Base-by-base conservation (phyloP, 2,329 filamentous ascomycete species). In the Alternaria triticimaculans region DNA sequence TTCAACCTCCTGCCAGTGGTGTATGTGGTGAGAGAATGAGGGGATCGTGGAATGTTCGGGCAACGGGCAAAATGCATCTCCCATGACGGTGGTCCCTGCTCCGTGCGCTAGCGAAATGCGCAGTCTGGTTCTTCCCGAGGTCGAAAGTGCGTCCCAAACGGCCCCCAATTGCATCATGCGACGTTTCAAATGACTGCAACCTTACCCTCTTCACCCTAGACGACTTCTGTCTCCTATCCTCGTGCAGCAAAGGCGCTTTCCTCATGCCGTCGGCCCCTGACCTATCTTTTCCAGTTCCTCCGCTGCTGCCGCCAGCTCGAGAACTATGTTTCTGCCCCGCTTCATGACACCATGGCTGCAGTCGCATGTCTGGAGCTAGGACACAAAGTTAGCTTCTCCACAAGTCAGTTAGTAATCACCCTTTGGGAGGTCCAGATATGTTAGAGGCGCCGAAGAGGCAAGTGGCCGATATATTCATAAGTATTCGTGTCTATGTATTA, bases 1-100 rank as follows among this genome's bases (percentile, higher is more conserved):
- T 77, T 71, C 78, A 70, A 73, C 78, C 77, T 69, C 79, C 78
- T 76, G 78, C 76, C 76, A 66, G 67, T 48, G 33, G 48, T 62
- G 37, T 55, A 49, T 59, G 67, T 66, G 69, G 62, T 63, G 66
- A 70, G 67, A 67, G 65, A 69, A 68, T 68, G 69, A 68, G 66
- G 54, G 57, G 68, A 55, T 63, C 65, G 62, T 48, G 64, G 65
- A 65, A 68, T 64, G 65, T 60, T 56, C 66, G 70, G 68, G 66
- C 63, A 57, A 58, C 68, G 60, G 69, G 67, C 67, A 70, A 68
- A 76, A 74, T 70, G 71, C 68, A 66, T 64, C 59, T 66, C 66
- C 71, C 62, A 60, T 49, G 65, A 66, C 64, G 53, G 65, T 66
- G 69, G 70, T 67, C 67, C 70, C 60, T 63, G 64, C 68, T 61